Base-by-base conservation (phyloP, 176 grass and related monocot species). In the Ensete glaucum region DNA sequence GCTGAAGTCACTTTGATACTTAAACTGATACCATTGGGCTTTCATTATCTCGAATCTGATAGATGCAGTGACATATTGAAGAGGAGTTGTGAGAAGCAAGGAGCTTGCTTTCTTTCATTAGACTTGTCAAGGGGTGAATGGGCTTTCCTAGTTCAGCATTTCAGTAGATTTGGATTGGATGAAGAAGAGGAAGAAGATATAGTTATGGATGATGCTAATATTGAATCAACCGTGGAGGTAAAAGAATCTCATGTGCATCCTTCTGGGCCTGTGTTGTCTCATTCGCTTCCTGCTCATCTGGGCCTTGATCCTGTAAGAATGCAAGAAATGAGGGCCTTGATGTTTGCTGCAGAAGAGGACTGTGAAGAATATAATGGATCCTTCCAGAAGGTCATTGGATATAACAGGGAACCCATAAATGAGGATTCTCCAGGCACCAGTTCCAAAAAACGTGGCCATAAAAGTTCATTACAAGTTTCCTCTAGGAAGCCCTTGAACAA, bases 141-240 rank as follows among this genome's bases (percentile, higher is more conserved):
- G 90, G 89, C 79, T 55, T 98, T 98, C 50, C 76, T 77, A 82
- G 95, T 93, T n/a, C 79, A 88, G 26, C 94, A 98, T 87, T 93
- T 98, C 67, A 98, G 94, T 85, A 85, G 94, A 81, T 98, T 98
- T 85, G 94, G 94, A 14, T 81, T 98, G 81, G 90, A 84, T 68
- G 95, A 91, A 2, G 84, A 93, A 76, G 88, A 92, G 23, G 93
- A 97, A 52, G 90, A 93, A 22, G 90, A 91, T 82, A 83, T 25
- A 52, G 73, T 72, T 12, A 91, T 93, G 88, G 90, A 93, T 29
- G 90, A 89, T 55, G 53, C 12, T 6, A 76, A 75, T 83, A 73
- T 12, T 83, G 82, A 83, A 26, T 78, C 84, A 6, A 78, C 79
- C 81, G 60, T 78, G 1, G 81, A 93, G 79, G 77, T 72, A 82